Evolutionary conservation across 164 flowering plant genomes (phyloP).

Genomic region (Vitis cinerea): DNA sequence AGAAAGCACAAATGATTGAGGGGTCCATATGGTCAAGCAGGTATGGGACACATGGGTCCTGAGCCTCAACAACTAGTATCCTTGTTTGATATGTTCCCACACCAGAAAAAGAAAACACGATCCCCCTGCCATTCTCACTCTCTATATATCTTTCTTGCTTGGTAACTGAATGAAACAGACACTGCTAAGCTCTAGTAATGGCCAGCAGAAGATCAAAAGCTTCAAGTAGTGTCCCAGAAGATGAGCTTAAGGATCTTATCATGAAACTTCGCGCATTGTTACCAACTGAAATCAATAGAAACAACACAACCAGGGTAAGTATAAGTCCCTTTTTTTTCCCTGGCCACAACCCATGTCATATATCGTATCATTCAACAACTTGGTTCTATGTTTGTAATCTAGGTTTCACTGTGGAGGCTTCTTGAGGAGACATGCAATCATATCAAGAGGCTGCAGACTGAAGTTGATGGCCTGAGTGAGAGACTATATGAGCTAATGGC

Average conservation of each 20-base stretch:
- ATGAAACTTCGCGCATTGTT: constrained; percentile 23
- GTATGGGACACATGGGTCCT: constrained; percentile 1
- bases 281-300: constrained; percentile 17
- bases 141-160: neutral
- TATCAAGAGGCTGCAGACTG: constrained; percentile 35
- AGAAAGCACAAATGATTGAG: neutral
- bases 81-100: neutral
- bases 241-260: constrained; percentile 25
- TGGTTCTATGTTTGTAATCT: neutral
- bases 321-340: neutral
- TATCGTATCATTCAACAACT: neutral
- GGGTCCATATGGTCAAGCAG: neutral
- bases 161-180: neutral
- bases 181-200: neutral
- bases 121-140: neutral
- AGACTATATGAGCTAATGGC: constrained; percentile 28
- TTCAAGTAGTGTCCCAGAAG: constrained; percentile 13
- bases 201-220: constrained; percentile 16
- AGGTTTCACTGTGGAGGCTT: constrained; percentile 28
- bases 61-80: neutral
- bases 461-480: constrained; percentile 38
- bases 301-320: constrained; percentile 16
- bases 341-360: neutral
- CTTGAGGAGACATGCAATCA: constrained; percentile 38
- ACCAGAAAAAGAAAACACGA: neutral